Base-by-base conservation (phyloP, 192 early-diverging fungal genomes). In the Podila clonocystis region DNA sequence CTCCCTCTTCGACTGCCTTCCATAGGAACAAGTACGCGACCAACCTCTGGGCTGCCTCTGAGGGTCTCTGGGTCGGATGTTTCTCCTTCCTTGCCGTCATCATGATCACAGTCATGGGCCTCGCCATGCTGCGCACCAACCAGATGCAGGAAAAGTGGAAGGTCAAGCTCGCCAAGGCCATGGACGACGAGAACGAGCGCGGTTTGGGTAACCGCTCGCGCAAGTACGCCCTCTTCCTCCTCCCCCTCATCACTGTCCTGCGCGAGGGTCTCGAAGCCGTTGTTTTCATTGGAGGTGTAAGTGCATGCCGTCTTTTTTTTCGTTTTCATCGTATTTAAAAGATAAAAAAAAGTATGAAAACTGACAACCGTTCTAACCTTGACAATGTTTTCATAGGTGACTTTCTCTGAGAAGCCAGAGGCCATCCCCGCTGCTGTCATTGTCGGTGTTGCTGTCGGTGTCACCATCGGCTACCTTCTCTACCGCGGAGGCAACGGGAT, bases 261-360 rank as follows among this genome's bases (percentile, higher is more conserved):
- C 87, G 96, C 31, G 96, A 98, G 86, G 94, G 93, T 4, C 73
- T 98, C 1, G 96, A 98, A 78, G 91, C 94, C 5, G 85, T 98
- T 3, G 89, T 98, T 8, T 94, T 98, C 83, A 87, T 98, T 52
- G 95, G 90, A 59, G 96, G 96, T 24, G 94, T 94, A 74, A 77
- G 77, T 74, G 12, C 15, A 1, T 4, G 12, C 15, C 41, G 3
- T 7, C 36, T n/a, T 30, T 34, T 52, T 64, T 33, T 86, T 67
- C 19, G 15, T 20, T 19, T 19, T n/a, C n/a, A n/a, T n/a, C n/a
- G n/a, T n/a, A n/a, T 7, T 30, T 15, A 15, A 17, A 45, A 1
- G 15, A 45, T 26, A 45, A 45, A 17, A 38, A 38, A n/a, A 7
- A 41, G 38, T 45, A 45, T 45, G 41, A 45, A 45, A 12, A 45